A percentile compares a stretch with the other conserved stretches of the same genome.
phyloP scores from a whole-genome alignment of 1,139 yeast genomes.

The Magnusiomyces suaveolens region DNA sequence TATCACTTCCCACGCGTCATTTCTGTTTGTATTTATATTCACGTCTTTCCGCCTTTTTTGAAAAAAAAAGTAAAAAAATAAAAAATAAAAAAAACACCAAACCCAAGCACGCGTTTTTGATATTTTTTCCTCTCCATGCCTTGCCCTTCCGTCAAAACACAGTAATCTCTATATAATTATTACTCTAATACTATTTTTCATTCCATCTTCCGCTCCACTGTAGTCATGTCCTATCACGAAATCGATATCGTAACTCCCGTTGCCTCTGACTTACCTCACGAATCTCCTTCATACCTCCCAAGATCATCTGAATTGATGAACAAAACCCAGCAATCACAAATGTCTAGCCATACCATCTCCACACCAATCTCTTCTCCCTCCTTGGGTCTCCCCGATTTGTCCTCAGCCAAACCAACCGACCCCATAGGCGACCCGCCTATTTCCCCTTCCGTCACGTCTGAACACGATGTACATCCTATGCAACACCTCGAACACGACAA shows the following conservation, averaged over 20 bases:
- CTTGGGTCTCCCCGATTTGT: not conserved
- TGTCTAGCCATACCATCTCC: constrained; percentile 2
- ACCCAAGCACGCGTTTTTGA: not conserved
- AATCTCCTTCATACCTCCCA: not conserved
- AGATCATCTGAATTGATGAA: not conserved
- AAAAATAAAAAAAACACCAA: too few relatives aligned
- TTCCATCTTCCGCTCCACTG: not conserved
- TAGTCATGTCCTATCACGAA: constrained; percentile 4
- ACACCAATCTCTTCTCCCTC: constrained; percentile 7
- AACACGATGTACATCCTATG: not conserved
- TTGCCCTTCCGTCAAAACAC: not conserved
- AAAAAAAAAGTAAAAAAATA: not conserved
- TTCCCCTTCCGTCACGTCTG: not conserved
- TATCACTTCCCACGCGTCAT: not conserved
- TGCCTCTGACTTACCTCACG: constrained; percentile 4
- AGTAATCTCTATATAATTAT: too few relatives aligned
- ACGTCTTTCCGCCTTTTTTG: not conserved
- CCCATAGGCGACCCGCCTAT: not conserved
- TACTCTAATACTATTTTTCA: not conserved
- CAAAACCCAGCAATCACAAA: not conserved
- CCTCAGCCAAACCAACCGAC: not conserved
- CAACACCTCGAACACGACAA: not conserved
- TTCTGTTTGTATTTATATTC: not conserved
- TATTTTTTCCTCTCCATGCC: not conserved
- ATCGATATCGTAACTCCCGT: not conserved